Percentiles rank a stretch among this genome's conserved stretches.
Evolutionary conservation across 129 eudicot species (phyloP).

Genomic region (Saposhnikovia divaricata): DNA sequence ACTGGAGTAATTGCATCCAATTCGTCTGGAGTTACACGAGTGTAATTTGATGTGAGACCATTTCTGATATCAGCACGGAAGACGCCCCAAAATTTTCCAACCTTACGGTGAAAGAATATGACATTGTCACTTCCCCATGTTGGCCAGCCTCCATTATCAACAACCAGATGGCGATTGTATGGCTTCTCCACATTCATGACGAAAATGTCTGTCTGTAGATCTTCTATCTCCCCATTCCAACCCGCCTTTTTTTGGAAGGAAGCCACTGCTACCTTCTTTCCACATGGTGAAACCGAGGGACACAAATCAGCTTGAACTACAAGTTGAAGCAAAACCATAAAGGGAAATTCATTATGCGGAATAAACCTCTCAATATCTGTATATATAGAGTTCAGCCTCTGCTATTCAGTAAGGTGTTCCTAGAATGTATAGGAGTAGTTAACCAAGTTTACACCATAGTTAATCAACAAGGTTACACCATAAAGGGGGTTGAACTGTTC

Average conservation of each 20-base stretch:
- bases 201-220: background rate
- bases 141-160: conserved; percentile 6
- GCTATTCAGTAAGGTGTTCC: too few species aligned
- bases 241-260: background rate
- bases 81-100: background rate
- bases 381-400: too few species aligned
- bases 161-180: conserved; percentile 2
- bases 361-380: too few species aligned
- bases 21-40: background rate
- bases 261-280: conserved; percentile 11
- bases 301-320: conserved; percentile 4
- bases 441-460: too few species aligned
- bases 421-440: too few species aligned
- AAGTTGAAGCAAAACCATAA: background rate
- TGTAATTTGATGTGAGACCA: background rate
- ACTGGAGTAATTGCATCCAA: background rate
- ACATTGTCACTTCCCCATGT: conserved; percentile 14
- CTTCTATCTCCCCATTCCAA: background rate
- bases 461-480: too few species aligned
- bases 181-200: conserved; percentile 7
- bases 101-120: conserved; percentile 8
- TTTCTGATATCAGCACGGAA: background rate
- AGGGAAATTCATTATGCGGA: too few species aligned
- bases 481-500: too few species aligned
- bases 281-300: conserved; percentile 9